These are phyloP conservation scores for Aspergillus awamori DNA, from an alignment of 2,329 filamentous ascomycete genomes.

Conservation along the genomic window DNA sequence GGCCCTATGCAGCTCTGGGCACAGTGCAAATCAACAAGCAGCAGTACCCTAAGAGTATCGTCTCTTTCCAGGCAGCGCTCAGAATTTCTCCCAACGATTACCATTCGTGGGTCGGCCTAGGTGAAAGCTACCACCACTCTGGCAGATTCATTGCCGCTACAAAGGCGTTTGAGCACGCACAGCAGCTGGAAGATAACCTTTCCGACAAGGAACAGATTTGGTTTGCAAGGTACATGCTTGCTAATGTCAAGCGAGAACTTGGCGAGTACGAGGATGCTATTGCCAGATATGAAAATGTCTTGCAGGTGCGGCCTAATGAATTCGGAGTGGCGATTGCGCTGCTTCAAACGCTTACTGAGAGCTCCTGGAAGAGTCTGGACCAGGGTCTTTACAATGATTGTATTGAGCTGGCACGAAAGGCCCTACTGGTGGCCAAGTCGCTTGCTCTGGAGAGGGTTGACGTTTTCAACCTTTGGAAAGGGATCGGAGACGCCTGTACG, in stretches of 20 bases:
- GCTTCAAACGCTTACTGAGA: constrained; percentile 85
- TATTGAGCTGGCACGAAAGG: constrained; percentile 67
- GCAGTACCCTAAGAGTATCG: constrained; percentile 83
- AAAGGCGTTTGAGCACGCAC: constrained; percentile 84
- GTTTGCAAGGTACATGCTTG: constrained; percentile 97
- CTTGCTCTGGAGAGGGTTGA: constrained; percentile 64
- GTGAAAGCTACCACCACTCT: constrained; percentile 96
- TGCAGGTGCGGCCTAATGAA: constrained; percentile 69
- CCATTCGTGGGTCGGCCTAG: constrained; percentile 92
- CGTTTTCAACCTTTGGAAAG: constrained; percentile 95
- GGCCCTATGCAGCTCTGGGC: constrained; percentile 92
- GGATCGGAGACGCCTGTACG: constrained; percentile 83
- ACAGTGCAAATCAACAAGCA: constrained; percentile 94
- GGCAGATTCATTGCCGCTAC: constrained; percentile 92
- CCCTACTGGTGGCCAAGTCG: constrained; percentile 67
- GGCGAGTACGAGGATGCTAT: constrained; percentile 88
- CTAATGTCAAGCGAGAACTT: constrained; percentile 89
- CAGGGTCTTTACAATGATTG: constrained; percentile 87
- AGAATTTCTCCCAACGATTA: constrained; percentile 84
- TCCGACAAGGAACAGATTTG: constrained; percentile 71
- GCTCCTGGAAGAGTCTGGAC: constrained; percentile 73
- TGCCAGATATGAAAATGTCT: constrained; percentile 71
- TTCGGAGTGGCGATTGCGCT: constrained; percentile 86
- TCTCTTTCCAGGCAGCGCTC: constrained; percentile 87
- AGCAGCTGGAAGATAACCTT: constrained; percentile 68